A percentile compares a stretch with the other conserved stretches of the same genome.
phyloP scores from a whole-genome alignment of 1,284 basidiomycete species.

The Ustilago cynodontis region DNA sequence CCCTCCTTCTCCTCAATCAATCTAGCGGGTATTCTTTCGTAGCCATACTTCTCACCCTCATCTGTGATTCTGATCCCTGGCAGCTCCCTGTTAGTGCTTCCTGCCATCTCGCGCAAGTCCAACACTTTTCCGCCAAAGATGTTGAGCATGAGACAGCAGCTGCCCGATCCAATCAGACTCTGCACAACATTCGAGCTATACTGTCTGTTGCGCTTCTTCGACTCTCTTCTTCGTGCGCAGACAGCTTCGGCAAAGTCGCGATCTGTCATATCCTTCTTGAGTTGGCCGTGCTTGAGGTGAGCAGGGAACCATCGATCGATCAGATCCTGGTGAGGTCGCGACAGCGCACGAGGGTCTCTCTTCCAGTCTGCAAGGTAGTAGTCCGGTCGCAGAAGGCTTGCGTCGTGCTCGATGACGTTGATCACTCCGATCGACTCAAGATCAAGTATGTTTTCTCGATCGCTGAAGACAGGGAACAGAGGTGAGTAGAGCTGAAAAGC shows the following conservation, averaged over 20 bases:
- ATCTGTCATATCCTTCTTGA: constrained; percentile 28
- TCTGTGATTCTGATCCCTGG: constrained; percentile 27
- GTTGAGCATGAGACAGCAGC: constrained; percentile 49
- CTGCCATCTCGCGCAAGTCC: constrained; percentile 47
- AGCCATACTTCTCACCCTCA: constrained; percentile 28
- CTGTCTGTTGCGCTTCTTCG: constrained; percentile 22
- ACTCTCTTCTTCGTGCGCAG: constrained; percentile 32
- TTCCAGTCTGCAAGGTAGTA: constrained; percentile 34
- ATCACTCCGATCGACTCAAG: constrained; percentile 29
- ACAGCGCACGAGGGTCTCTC: constrained; percentile 28
- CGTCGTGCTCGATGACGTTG: constrained; percentile 50
- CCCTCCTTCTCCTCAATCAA: constrained; percentile 24
- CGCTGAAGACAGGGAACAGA: constrained; percentile 37
- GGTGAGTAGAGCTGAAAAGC: constrained; percentile 53
- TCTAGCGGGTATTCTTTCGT: constrained; percentile 40
- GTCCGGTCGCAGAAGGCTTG: constrained; percentile 39
- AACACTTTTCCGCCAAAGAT: constrained; percentile 40
- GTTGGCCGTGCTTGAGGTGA: constrained; percentile 29
- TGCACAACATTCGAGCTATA: constrained; percentile 42
- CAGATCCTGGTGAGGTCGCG: constrained; percentile 44
- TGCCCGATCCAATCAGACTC: constrained; percentile 39
- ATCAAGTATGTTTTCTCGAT: constrained; percentile 27
- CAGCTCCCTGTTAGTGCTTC: constrained; percentile 23
- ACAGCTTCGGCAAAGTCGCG: constrained; percentile 38
- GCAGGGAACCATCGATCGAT: constrained; percentile 50